A percentile compares a stretch with the other conserved stretches of the same genome.
These are phyloP conservation scores for Dichomitus squalens DNA, from an alignment of 1,284 basidiomycete species.

Conservation along the genomic window DNA sequence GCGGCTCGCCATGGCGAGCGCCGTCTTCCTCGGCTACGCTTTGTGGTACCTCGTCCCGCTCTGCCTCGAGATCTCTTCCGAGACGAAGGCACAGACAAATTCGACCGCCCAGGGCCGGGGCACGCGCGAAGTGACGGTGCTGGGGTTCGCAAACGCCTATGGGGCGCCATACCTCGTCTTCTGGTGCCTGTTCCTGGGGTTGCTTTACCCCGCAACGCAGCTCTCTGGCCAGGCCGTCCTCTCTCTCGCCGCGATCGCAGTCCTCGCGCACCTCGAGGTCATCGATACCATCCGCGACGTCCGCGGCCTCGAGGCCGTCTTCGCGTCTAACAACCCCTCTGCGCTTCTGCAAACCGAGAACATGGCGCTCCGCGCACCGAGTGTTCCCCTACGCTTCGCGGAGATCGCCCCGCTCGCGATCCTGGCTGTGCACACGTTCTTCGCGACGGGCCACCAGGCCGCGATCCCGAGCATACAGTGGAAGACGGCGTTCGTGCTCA, in stretches of 20 bases:
- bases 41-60: slow-evolving; percentile 76
- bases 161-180: slow-evolving; percentile 89
- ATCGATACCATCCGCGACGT: slow-evolving; percentile 81
- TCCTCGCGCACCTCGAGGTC: slow-evolving; percentile 77
- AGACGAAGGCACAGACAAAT: slow-evolving; percentile 8
- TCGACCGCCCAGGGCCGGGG: slow-evolving; percentile 19
- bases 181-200: slow-evolving; percentile 64
- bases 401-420: slow-evolving; percentile 77
- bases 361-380: slow-evolving; percentile 29
- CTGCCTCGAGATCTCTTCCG: slow-evolving; percentile 63
- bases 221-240: slow-evolving; percentile 84
- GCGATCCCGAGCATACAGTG: slow-evolving; percentile 92
- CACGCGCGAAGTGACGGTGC: slow-evolving; percentile 61
- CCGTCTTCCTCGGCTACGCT: slow-evolving; percentile 54
- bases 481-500: slow-evolving; percentile 89
- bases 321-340: slow-evolving; percentile 49
- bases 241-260: slow-evolving; percentile 59
- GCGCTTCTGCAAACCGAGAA: slow-evolving; percentile 38
- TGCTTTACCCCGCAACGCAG: slow-evolving; percentile 73
- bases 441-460: slow-evolving; percentile 91
- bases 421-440: slow-evolving; percentile 79
- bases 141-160: slow-evolving; percentile 90
- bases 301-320: slow-evolving; percentile 52
- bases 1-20: slow-evolving; percentile 53
- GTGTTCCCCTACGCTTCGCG: slow-evolving; percentile 54